Conservation (phyloP, 306 rosid species). For the Lathyrus aphaca region DNA sequence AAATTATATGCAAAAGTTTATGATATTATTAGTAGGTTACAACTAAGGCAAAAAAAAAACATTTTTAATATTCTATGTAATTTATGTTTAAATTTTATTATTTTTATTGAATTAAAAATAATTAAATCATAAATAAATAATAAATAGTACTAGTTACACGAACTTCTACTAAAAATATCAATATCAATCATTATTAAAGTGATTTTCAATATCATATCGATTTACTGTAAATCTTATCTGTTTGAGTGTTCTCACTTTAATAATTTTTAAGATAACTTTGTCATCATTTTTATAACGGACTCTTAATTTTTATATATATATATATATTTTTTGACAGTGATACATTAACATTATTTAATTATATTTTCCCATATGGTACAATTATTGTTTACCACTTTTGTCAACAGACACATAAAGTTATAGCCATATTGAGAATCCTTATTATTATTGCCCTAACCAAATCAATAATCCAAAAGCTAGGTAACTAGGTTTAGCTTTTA, state of each 20-base stretch:
- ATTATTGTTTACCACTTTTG: constrained; percentile 54
- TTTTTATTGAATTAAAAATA: neutral
- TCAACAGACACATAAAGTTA: constrained; percentile 44
- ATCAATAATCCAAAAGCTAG: constrained; percentile 39
- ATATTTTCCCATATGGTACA: constrained; percentile 39
- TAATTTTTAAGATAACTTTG: neutral
- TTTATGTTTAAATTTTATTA: neutral
- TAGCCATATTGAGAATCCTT: constrained; percentile 37
- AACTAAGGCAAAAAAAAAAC: no score
- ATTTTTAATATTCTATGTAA: neutral
- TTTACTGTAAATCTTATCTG: neutral
- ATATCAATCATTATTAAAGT: neutral
- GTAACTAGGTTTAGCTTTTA: constrained; percentile 28
- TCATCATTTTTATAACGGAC: neutral
- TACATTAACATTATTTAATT: constrained; percentile 26
- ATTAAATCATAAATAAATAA: neutral
- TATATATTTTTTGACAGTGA: neutral
- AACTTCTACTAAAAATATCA: neutral
- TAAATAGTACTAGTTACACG: neutral
- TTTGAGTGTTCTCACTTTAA: neutral
- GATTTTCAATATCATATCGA: neutral
- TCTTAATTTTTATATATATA: neutral
- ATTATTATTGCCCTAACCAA: constrained; percentile 41
- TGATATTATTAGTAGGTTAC: no score
- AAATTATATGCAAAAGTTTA: no score